Percentiles rank a stretch among this genome's conserved stretches.
phyloP scores from a whole-genome alignment of 2,329 filamentous ascomycete genomes.

The Arthrobotrys conoides region DNA sequence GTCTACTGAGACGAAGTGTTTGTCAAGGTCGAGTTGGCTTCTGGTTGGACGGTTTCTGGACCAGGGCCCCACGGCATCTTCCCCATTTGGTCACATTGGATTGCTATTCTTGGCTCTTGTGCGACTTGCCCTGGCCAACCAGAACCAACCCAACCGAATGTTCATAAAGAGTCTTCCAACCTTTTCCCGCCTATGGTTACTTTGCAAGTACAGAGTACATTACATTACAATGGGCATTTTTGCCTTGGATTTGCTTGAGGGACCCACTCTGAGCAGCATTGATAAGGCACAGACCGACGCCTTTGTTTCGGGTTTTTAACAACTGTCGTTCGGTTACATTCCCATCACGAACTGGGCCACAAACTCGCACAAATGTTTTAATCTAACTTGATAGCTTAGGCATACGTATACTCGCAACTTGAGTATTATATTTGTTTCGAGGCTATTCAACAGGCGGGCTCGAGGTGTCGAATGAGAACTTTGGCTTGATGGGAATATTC shows the following conservation, averaged over 20 bases:
- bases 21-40: conserved; percentile 15
- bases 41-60: conserved; percentile 26
- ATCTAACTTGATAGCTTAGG: not conserved
- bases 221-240: too few relatives aligned
- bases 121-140: conserved; percentile 45
- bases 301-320: conserved; percentile 3
- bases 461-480: not conserved
- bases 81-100: conserved; percentile 17
- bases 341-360: not conserved
- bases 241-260: too few relatives aligned
- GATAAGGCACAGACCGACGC: conserved; percentile 11
- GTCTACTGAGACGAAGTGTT: conserved; percentile 50
- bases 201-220: not conserved
- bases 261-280: not conserved
- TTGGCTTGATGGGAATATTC: too few relatives aligned
- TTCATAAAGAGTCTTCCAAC: too few relatives aligned
- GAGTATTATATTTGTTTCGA: not conserved
- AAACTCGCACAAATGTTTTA: not conserved
- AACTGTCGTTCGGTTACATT: not conserved
- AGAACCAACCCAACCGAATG: not conserved
- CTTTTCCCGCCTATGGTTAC: not conserved
- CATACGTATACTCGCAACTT: not conserved
- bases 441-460: not conserved
- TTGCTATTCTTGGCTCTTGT: conserved; percentile 54
- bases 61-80: conserved; percentile 26